phyloP scores from a whole-genome alignment of 352 stramenopile genomes.

The Phytopythium montanum region DNA sequence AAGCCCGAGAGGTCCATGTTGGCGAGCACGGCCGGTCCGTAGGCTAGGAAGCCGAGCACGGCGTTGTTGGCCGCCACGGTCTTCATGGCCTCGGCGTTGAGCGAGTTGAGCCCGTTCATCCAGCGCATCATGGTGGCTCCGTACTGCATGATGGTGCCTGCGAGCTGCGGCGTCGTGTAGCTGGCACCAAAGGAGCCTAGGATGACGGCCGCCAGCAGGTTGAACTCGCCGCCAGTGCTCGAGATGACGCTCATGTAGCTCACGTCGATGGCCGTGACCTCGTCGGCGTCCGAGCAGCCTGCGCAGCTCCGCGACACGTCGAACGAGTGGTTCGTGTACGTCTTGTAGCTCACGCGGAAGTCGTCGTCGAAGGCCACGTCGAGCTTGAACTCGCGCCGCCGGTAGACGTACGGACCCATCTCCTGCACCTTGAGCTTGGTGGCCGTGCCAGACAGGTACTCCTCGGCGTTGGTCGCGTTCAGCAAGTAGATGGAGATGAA shows the following conservation, averaged over 20 bases:
- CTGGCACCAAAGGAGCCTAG: constrained; percentile 36
- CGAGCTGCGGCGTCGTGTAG: constrained; percentile 16
- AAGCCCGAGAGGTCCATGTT: constrained; percentile 54
- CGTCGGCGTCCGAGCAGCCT: constrained; percentile 52
- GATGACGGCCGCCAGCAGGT: constrained; percentile 41
- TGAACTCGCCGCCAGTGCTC: constrained; percentile 51
- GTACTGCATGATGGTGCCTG: constrained; percentile 29
- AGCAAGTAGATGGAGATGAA: constrained; percentile 64
- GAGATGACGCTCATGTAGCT: constrained; percentile 72
- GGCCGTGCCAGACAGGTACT: constrained; percentile 34
- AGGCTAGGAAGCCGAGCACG: constrained; percentile 38
- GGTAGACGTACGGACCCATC: constrained; percentile 71
- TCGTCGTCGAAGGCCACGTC: constrained; percentile 56
- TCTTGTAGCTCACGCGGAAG: constrained; percentile 67
- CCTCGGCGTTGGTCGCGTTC: constrained; percentile 76
- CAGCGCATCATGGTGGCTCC: constrained; percentile 62
- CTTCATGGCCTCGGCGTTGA: constrained; percentile 63
- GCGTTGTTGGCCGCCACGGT: constrained; percentile 32
- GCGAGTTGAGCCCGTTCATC: constrained; percentile 77
- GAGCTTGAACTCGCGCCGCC: constrained; percentile 51
- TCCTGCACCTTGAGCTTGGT: constrained; percentile 60
- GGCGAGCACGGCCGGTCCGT: constrained; percentile 24
- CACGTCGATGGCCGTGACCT: constrained; percentile 52
- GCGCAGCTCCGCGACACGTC: constrained; percentile 40
- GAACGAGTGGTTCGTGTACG: constrained; percentile 75